Base-by-base conservation (phyloP, 164 flowering plant genomes). In the Tetracentron sinense region DNA sequence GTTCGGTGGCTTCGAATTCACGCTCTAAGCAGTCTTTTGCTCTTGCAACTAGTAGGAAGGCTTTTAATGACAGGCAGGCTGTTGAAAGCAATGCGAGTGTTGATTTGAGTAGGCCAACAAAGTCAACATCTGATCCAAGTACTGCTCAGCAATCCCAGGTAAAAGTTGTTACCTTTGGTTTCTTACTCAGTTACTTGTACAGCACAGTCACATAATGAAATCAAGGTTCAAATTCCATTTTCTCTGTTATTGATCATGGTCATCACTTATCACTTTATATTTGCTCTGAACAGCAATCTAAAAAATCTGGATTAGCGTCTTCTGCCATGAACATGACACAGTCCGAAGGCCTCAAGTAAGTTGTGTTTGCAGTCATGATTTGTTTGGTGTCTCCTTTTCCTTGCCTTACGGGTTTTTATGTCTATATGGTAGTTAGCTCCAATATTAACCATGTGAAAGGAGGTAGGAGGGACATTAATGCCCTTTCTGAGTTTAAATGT, bases 341-440 rank as follows among this genome's bases (percentile, higher is more conserved):
- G 28, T 57, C 72, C 63, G 84, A 88, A 69, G 82, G 68, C 69
- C 54, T 51, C 38, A 63, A 38, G 97, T 91, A 84, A 71, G 93
- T 81, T 56, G 31, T 64, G n/a, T 52, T 50, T 59, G 59, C 31
- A 10, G 6, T 57, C 48, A 30, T 56, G 17, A 25, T 59, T 20
- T 38, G 30, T n/a, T n/a, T n/a, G n/a, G n/a, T n/a, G n/a, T 42
- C 15, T 47, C 59, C 33, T 63, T 54, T 22, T n/a, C 25, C 14
- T 33, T 19, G 51, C 28, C 21, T 20, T 15, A 33, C 20, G 8
- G 48, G 2, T n/a, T n/a, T n/a, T n/a, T n/a, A n/a, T n/a, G n/a
- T n/a, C n/a, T n/a, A n/a, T n/a, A n/a, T n/a, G n/a, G n/a, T n/a
- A n/a, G n/a, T n/a, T n/a, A n/a, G n/a, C n/a, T n/a, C n/a, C n/a